Evolutionary conservation across 176 grass and related monocot species (phyloP), one percentile per base, ranked within the genome.

Genomic region (Carex kokanica): DNA sequence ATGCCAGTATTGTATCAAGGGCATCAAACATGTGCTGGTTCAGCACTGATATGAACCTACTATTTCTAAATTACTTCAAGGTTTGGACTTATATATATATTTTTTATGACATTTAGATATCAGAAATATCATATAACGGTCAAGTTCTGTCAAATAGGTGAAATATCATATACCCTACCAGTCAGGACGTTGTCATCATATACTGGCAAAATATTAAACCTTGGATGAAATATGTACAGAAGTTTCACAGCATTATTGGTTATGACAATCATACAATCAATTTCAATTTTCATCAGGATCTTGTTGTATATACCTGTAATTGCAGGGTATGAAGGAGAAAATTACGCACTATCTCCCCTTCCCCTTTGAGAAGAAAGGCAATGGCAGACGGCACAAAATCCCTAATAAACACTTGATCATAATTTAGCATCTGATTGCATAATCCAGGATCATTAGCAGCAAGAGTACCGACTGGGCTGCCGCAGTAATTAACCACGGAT

Each of bases 331-430:
- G 93, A 60, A 99, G 96, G 40, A 99, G 86, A 81, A 99, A 99
- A 84, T 99, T 95, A 61, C 92, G 92, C 36, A 95, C 96, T 52
- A 99, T 95, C 11, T 99, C 96, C 31, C 83, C 77, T 79, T 99
- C 91, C 0, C 91, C 91, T 70, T 83, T 99, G 41, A 93, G 96
- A 59, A 99, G 89, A 83, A 99, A 99, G 16, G 88, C 93, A 73
- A 99, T 93, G 57, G 93, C 91, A 40, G 91, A 99, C 0, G 96
- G 93, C 17, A 99, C 91, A 18, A 99, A 99, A 60, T 95, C 96
- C 91, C 96, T 93, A 60, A 99, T 95, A 71, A 99, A 93, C 29
- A 99, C 91, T 86, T 99, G 96, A 51, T 99, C 96, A 27, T 99
- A 95, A 84, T 95, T 95, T 38, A 93, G 86, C 89, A 92, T 94